Evolutionary conservation across 192 early-diverging fungal species (phyloP), one percentile per base, ranked within the genome.

Genomic region (Endogone sp.): DNA sequence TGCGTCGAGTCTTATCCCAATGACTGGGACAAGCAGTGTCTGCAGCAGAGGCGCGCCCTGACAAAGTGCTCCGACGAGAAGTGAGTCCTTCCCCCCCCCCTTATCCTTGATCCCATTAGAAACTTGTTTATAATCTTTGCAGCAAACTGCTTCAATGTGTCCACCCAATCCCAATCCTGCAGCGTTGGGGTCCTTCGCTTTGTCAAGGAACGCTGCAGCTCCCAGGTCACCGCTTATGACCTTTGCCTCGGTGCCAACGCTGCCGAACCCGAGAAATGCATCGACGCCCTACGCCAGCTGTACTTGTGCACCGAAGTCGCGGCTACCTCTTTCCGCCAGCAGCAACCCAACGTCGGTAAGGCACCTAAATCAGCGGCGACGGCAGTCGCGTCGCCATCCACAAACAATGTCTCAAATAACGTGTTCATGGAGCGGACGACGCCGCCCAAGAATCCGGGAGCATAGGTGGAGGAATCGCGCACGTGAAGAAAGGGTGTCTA

Each of bases 1-100:
- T 86, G 85, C 49, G 72, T 86, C 9, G 82, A 84, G 0, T 77
- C 78, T 29, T 77, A 86, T 71, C 81, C 81, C 16, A 68, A 83
- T 8, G 76, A 77, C 57, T 86, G 85, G 85, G 75, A 84, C 63
- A 72, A 80, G n/a, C 75, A 75, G 27, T 86, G 85, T 66, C 65
- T 83, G 20, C 80, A 81, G 49, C 81, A 86, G 67, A 81, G 80
- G 59, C 70, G 79, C 22, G 85, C 85, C 11, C 69, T 86, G 8
- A 84, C 85, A 8, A 79, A 80, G 70, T 86, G 85, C 30, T 86
- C 85, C 23, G 83, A 86, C 60, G 81, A 84, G 67, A 84, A 86
- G 84, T 86, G 82, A 60, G 68, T 29, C 2, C 32, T 6, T 22
- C 49, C 11, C 63, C 29, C 27, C 29, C n/a, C 32, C 22, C 26